Base-by-base conservation (phyloP, 306 rosid genomes). In the Prunus armeniaca region DNA sequence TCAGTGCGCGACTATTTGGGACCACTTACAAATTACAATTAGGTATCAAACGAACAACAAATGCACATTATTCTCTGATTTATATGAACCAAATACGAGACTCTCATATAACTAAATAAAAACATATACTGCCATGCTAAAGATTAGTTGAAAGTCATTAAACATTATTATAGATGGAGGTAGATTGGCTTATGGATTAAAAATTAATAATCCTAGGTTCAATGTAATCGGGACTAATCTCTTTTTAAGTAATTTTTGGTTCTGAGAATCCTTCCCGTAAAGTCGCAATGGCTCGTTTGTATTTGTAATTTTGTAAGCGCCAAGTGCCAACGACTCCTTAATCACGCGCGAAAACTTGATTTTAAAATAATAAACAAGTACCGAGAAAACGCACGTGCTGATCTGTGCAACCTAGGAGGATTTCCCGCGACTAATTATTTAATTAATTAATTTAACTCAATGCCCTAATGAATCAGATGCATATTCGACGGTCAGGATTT, bases 351-450 rank as follows among this genome's bases (percentile, higher is more conserved):
- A 51, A 63, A 64, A 75, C 30, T 6, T 18, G 17, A 8, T 32
- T 71, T 56, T 56, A 34, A 34, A 34, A 34, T 34, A 22, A 32
- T 19, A 14, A 27, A 14, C 64, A 69, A 69, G 54, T 60, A 28
- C 65, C 55, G 19, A 69, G 22, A 61, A 52, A 57, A 20, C 54
- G 74, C 69, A 61, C 54, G 62, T 77, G 65, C 65, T 56, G 25
- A 56, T 56, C 62, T 8, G 28, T 52, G 69, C 69, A 27, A 46
- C 80, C 15, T 14, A 3, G 81, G 76, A 19, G 63, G 61, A 47
- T 50, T 69, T 68, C 20, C 22, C 65, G 43, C 69, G 18, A 58
- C 71, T 43, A 46, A 20, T 67, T 22, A 46, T 6, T 43, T 43
- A 14, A 11, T 24, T 0, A 27, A 4, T 62, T 62, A 9, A 60